Percentiles rank a stretch among this genome's conserved stretches.
These are phyloP conservation scores for Colletotrichum sp. DNA, from an alignment of 2,329 filamentous ascomycete species.

Conservation along the genomic window DNA sequence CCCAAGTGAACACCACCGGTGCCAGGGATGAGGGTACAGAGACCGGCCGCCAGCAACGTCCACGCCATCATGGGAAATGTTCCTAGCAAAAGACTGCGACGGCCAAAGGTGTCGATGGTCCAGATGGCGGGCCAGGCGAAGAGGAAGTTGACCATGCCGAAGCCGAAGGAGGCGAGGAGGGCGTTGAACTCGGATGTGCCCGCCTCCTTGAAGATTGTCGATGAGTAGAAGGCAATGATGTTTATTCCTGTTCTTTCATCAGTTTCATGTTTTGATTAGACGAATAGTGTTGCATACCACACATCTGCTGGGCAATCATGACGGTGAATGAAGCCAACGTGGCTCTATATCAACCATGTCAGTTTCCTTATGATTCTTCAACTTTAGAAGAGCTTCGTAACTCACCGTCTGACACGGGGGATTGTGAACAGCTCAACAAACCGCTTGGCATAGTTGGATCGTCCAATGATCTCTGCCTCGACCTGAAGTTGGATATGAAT, in stretches of 20 bases:
- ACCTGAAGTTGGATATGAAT: slow-evolving; percentile 48
- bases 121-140: slow-evolving; percentile 70
- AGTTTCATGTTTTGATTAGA: not conserved
- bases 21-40: slow-evolving; percentile 39
- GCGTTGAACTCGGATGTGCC: slow-evolving; percentile 28
- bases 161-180: slow-evolving; percentile 62
- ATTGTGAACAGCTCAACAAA: slow-evolving; percentile 63
- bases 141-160: slow-evolving; percentile 61
- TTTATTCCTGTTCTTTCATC: slow-evolving; percentile 35
- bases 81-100: slow-evolving; percentile 64
- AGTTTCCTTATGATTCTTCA: not conserved
- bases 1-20: slow-evolving; percentile 48
- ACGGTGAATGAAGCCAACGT: slow-evolving; percentile 71
- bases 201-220: slow-evolving; percentile 49
- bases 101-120: slow-evolving; percentile 72
- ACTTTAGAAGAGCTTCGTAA: not conserved
- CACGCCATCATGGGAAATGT: slow-evolving; percentile 73
- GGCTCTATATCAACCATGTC: slow-evolving; percentile 42
- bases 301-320: slow-evolving; percentile 71
- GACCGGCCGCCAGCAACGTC: slow-evolving; percentile 53
- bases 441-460: slow-evolving; percentile 49
- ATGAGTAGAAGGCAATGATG: slow-evolving; percentile 55
- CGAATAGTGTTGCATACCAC: slow-evolving; percentile 39
- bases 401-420: slow-evolving; percentile 51
- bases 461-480: slow-evolving; percentile 30